Conservation (phyloP, 2,329 filamentous ascomycete species). For the Fusarium liriodendri region DNA sequence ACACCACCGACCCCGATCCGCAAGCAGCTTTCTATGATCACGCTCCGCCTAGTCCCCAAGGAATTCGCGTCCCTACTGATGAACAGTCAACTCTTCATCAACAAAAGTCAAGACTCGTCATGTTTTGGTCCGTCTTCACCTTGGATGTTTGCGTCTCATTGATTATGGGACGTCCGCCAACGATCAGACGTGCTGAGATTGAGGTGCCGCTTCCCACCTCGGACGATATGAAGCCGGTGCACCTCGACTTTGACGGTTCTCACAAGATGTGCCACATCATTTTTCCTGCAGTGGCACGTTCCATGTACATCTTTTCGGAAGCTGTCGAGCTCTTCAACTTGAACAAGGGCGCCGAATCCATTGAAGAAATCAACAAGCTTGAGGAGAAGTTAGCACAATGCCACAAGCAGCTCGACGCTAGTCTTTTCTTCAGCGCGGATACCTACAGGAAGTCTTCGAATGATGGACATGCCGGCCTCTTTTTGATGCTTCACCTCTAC, state of each 20-base stretch:
- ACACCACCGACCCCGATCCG: neutral
- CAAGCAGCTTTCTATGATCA: neutral
- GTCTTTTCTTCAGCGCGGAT: neutral
- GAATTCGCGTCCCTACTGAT: neutral
- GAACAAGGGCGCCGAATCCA: neutral
- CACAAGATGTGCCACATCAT: neutral
- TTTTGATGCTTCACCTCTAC: neutral
- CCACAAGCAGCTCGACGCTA: neutral
- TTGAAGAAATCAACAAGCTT: neutral
- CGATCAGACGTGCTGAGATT: neutral
- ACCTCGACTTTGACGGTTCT: neutral
- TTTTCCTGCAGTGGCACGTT: neutral
- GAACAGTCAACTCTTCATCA: neutral
- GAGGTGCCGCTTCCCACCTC: neutral
- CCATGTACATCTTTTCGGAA: neutral
- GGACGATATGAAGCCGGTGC: neutral
- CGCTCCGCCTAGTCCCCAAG: neutral
- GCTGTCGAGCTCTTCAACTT: neutral
- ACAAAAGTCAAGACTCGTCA: neutral
- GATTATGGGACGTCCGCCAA: neutral
- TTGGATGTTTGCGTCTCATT: neutral
- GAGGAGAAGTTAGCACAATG: neutral
- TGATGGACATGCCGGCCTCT: neutral
- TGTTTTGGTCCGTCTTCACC: neutral
- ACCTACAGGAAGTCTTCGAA: neutral